Evolutionary conservation across 2,329 filamentous ascomycete species (phyloP).

Genomic region (Penicillium sp.): DNA sequence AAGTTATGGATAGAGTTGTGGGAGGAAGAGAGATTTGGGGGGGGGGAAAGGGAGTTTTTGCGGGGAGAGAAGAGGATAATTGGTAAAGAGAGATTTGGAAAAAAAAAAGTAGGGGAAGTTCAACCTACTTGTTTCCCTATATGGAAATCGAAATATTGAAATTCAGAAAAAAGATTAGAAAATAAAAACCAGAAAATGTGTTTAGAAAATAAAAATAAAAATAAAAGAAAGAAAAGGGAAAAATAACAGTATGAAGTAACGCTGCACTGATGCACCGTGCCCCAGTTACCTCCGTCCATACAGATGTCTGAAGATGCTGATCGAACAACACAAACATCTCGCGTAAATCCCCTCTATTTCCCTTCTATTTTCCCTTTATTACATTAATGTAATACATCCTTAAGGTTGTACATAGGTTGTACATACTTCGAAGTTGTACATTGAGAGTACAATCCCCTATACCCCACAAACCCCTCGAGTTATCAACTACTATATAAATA

Average conservation of each 20-base stretch:
- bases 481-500: neutral
- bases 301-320: constrained; percentile 18
- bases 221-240: neutral
- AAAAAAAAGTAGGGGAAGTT: neutral
- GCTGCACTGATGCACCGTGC: constrained; percentile 12
- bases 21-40: neutral
- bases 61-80: neutral
- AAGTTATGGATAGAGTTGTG: neutral
- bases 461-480: constrained; percentile 1
- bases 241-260: constrained; percentile 14
- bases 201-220: neutral
- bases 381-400: neutral
- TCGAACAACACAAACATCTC: constrained; percentile 7
- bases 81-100: neutral
- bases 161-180: neutral
- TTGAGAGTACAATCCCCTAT: neutral
- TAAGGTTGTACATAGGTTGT: neutral
- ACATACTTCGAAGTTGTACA: neutral
- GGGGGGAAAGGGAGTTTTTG: neutral
- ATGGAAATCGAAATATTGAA: neutral
- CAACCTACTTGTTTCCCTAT: neutral
- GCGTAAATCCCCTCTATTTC: neutral
- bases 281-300: neutral
- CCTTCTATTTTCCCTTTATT: too few relatives aligned
- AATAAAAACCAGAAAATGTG: neutral